phyloP scores from a whole-genome alignment of 805 yeast genomes.

The Priceomyces fermenticarens region DNA sequence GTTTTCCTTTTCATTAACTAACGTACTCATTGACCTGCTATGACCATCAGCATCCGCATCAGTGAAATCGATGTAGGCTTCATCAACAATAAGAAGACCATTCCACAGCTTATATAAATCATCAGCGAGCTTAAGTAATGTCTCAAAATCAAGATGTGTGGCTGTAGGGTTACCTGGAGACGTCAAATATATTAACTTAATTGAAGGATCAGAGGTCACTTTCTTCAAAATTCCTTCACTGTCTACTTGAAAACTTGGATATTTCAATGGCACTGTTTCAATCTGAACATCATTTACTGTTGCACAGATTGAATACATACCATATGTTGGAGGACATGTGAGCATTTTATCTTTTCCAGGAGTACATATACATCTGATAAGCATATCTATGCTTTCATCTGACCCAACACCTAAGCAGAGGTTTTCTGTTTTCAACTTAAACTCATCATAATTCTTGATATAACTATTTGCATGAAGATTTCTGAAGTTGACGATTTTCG shows the following conservation, averaged over 20 bases:
- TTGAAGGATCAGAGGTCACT: conserved; percentile 52
- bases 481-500: conserved; percentile 67
- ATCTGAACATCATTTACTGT: conserved; percentile 82
- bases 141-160: conserved; percentile 46
- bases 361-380: conserved; percentile 76
- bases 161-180: conserved; percentile 99
- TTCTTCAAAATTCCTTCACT: conserved; percentile 51
- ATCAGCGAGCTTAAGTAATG: conserved; percentile 38
- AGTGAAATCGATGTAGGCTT: conserved; percentile 88
- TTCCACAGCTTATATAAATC: conserved; percentile 54
- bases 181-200: conserved; percentile 79
- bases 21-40: conserved; percentile 57
- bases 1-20: conserved; percentile 79
- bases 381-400: conserved; percentile 89
- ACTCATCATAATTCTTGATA: conserved; percentile 8
- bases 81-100: conserved; percentile 85
- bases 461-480: conserved; percentile 44
- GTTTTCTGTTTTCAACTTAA: conserved; percentile 55
- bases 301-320: conserved; percentile 94
- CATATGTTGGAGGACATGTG: conserved; percentile 93
- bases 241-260: conserved; percentile 55
- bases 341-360: conserved; percentile 84
- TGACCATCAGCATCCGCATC: conserved; percentile 8
- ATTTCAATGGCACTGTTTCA: conserved; percentile 64
- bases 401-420: conserved; percentile 95